Base-by-base conservation (phyloP, 345 rosid genomes). In the Pistacia vera region DNA sequence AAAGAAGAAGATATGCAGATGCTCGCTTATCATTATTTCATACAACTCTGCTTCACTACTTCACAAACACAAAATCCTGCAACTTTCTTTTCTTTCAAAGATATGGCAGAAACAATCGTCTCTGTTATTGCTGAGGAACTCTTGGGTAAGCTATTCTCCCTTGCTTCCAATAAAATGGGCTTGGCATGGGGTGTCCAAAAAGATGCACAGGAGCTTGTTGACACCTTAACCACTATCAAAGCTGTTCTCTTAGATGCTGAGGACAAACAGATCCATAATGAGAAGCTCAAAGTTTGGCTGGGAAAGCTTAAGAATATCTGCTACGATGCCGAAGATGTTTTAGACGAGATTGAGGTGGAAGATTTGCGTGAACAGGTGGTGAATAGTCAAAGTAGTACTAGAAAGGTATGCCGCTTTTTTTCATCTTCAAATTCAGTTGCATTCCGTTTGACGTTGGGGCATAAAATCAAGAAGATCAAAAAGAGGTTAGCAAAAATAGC, bases 221-320 rank as follows among this genome's bases (percentile, higher is more conserved):
- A 2, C 48, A 66, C 48, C 28, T 36, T 66, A 18, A 8, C 6
- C 51, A 36, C 25, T 36, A 66, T 66, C 36, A 67, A 67, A 67
- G 70, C 56, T 25, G 57, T 46, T n/a, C 70, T 67, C 52, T 48
- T 67, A 48, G 70, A 67, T 67, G 70, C 57, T 11, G 70, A 44
- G 70, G 56, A 67, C 28, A 49, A 67, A 12, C 70, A 67, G 35
- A 16, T 6, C 8, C 33, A 18, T 8, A 48, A 67, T 55, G 17
- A 16, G 7, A 68, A 65, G 22, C n/a, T n/a, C 33, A 18, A 56
- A n/a, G 41, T 46, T 33, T 67, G 70, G 83, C 74, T 81, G 18
- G 44, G 3, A 10, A 49, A 33, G 52, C 74, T 81, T 10, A 54
- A 69, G 66, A n/a, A 73, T 30, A 44, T 81, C 20, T 76, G 70